These are phyloP conservation scores for Aspergillus chevalieri DNA, from an alignment of 2,329 filamentous ascomycete genomes.

Conservation along the genomic window DNA sequence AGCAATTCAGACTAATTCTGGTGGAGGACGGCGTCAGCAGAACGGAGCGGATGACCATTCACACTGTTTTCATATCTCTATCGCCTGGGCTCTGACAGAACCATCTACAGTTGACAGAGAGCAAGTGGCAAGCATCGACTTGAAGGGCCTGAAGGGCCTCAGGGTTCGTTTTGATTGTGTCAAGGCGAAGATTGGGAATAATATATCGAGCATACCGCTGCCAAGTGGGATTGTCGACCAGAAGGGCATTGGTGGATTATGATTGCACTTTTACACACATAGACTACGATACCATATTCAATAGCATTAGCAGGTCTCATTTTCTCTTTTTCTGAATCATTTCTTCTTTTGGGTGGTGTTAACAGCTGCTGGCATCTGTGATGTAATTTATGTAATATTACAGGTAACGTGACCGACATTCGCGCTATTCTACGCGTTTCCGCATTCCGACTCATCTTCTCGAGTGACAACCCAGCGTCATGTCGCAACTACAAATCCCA, in stretches of 20 bases:
- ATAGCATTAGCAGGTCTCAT: not conserved
- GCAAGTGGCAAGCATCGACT: slow-evolving; percentile 18
- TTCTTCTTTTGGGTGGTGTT: not conserved
- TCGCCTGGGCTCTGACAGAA: slow-evolving; percentile 70
- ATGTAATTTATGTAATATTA: not conserved
- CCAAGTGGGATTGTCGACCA: slow-evolving; percentile 7
- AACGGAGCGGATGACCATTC: slow-evolving; percentile 32
- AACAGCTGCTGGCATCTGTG: not conserved
- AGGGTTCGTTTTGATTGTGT: slow-evolving; percentile 54
- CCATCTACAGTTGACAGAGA: slow-evolving; percentile 43
- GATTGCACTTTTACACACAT: not conserved
- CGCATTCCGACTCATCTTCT: not conserved
- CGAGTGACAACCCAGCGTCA: slow-evolving; percentile 3
- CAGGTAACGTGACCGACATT: not conserved
- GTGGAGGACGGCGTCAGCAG: not conserved
- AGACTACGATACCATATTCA: not conserved
- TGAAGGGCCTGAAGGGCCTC: slow-evolving; percentile 35
- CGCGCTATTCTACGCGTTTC: not conserved
- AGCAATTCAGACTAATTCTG: not conserved
- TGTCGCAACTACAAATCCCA: slow-evolving; percentile 23
- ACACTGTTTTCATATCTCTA: slow-evolving; percentile 74
- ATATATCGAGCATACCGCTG: slow-evolving; percentile 42
- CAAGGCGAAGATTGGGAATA: slow-evolving; percentile 71
- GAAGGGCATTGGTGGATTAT: slow-evolving; percentile 10
- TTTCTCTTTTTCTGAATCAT: not conserved